phyloP scores from a whole-genome alignment of 2,329 filamentous ascomycete genomes.

The Alternaria dauci region DNA sequence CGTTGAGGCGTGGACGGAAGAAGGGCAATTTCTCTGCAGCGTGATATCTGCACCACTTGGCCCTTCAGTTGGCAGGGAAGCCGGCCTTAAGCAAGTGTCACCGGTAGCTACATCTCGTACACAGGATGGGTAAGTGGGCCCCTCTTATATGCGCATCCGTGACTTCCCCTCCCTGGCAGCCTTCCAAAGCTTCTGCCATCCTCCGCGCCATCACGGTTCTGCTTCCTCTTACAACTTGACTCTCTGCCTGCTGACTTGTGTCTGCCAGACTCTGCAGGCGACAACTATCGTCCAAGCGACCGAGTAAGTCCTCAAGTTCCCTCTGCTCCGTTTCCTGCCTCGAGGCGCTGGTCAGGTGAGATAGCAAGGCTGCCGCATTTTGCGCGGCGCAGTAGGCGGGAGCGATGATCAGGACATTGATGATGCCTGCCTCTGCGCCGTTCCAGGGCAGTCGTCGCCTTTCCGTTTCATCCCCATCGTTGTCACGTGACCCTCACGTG shows the following conservation, averaged over 20 bases:
- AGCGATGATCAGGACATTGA: neutral
- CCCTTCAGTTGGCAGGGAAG: constrained; percentile 44
- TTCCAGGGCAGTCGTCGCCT: constrained; percentile 11
- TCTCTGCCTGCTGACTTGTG: constrained; percentile 29
- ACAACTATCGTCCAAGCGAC: constrained; percentile 37
- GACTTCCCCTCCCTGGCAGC: constrained; percentile 26
- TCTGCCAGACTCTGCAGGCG: constrained; percentile 30
- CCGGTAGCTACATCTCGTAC: constrained; percentile 34
- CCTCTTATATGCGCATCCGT: constrained; percentile 21
- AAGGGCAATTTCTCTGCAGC: constrained; percentile 48
- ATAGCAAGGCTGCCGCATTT: constrained; percentile 8
- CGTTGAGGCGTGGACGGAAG: constrained; percentile 26
- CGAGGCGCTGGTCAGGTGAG: constrained; percentile 2
- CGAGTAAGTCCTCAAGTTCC: constrained; percentile 29
- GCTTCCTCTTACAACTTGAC: constrained; percentile 25
- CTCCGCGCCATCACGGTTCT: constrained; percentile 36
- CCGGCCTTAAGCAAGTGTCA: constrained; percentile 38
- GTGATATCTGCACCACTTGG: constrained; percentile 41
- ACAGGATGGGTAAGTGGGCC: constrained; percentile 42
- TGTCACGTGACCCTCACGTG: constrained; percentile 19
- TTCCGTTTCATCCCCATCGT: neutral
- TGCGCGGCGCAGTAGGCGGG: neutral
- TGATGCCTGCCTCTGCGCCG: neutral
- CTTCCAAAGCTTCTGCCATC: constrained; percentile 19
- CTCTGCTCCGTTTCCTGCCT: constrained; percentile 11